Evolutionary conservation across 148 eudicot species (phyloP), one percentile per base, ranked within the genome.

Genomic region (Drosera capensis): DNA sequence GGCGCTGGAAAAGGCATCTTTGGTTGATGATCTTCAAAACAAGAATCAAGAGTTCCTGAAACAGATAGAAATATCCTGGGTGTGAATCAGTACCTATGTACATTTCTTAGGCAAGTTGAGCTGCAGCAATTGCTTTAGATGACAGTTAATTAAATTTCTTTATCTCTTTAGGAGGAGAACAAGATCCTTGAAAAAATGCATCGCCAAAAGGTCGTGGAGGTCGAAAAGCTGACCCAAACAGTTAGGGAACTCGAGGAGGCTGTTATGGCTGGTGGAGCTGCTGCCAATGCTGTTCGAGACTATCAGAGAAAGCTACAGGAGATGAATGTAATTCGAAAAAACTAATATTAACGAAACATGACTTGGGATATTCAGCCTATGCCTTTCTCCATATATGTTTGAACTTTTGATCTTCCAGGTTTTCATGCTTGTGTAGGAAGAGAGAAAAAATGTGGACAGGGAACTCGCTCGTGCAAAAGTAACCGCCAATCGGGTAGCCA

Each of bases 11-110:
- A 90, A 81, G 64, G 99, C 99, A 26, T 59, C 95, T 8, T 28
- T 90, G 72, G 95, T 90, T 59, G 99, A 90, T 66, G 95, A 90
- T 66, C 65, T 90, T 40, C 99, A 78, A 49, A 90, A 90, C 63
- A 85, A 80, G 63, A 90, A 84, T 56, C 94, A 85, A 49, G 95
- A 90, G 46, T 57, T 90, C 58, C 60, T 68, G 84, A 90, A 76
- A 67, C 99, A 90, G 63, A 78, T 85, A 43, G 99, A 90, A 48
- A 90, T 90, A 71, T 85, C 95, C 56, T 95, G 85, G 94, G 99
- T 85, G 29, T 58, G 56, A 45, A 28, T 11, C 43, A 36, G 45
- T 45, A 30, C n/a, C 24, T 12, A 22, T 30, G 28, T 14, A 7
- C 28, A 48, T 8, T 13, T 19, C 14, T 17, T 49, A 19, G n/a